A percentile compares a stretch with the other conserved stretches of the same genome.
Evolutionary conservation across 2,329 filamentous ascomycete species (phyloP).

Genomic region (Alternaria triticimaculans): DNA sequence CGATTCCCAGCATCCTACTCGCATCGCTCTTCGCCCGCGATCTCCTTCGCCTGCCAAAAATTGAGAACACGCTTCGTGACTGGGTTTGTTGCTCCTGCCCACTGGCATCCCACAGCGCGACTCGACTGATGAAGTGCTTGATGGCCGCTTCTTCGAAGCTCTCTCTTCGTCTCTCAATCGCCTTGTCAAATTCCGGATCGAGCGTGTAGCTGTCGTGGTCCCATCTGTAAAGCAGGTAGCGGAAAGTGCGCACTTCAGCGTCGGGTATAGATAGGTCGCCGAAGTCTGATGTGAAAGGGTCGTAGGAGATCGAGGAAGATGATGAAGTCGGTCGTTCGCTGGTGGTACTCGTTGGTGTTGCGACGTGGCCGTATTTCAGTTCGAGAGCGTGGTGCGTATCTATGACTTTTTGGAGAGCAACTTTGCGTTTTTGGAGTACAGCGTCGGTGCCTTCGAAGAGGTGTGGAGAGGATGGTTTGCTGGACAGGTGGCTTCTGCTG

Average conservation of each 20-base stretch:
- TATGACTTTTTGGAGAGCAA: slow-evolving; percentile 21
- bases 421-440: slow-evolving; percentile 20
- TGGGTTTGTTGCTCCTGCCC: slow-evolving; percentile 12
- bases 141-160: slow-evolving; percentile 27
- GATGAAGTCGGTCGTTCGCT: slow-evolving; percentile 8
- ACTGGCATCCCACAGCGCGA: slow-evolving; percentile 28
- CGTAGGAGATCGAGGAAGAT: slow-evolving; percentile 13
- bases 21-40: slow-evolving; percentile 11
- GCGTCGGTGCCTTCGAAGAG: slow-evolving; percentile 26
- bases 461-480: background rate
- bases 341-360: slow-evolving; percentile 7
- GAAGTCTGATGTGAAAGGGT: slow-evolving; percentile 22
- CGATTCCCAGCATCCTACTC: slow-evolving; percentile 18
- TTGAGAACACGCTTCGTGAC: slow-evolving; percentile 3
- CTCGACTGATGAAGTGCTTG: slow-evolving; percentile 32
- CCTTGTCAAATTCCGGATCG: slow-evolving; percentile 26
- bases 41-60: slow-evolving; percentile 5
- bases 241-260: slow-evolving; percentile 31
- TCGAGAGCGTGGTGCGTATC: slow-evolving; percentile 25
- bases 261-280: slow-evolving; percentile 18
- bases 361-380: slow-evolving; percentile 4
- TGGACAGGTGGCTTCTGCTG: slow-evolving; percentile 9
- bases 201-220: no score
- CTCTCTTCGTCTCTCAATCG: slow-evolving; percentile 6
- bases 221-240: slow-evolving; percentile 29